Base-by-base conservation (phyloP, 768 basidiomycete species). In the Leccinum subtestaceum region DNA sequence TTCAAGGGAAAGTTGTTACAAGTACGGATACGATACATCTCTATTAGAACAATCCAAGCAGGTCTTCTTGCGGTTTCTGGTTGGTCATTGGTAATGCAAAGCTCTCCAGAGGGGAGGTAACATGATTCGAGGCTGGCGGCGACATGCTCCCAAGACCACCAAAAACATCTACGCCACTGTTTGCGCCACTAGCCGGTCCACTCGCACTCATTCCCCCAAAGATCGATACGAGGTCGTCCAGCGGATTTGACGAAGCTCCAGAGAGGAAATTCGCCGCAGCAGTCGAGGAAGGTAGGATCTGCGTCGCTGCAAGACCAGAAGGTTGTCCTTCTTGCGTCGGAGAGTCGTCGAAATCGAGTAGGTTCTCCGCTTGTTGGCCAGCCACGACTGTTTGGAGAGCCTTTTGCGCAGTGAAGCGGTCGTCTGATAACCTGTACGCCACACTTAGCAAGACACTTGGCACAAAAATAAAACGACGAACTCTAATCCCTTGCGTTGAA, bases 151-250 rank as follows among this genome's bases (percentile, higher is more conserved):
- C 60, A 8, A 65, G 68, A 6, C 67, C 68, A 49, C 67, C 64
- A 25, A 66, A 65, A 8, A 29, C 57, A 53, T 34, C 63, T 7
- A 32, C 31, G 38, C 64, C 21, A 57, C 57, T 38, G 58, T 31
- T 49, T 31, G 59, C 63, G 56, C 59, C 57, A 61, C 65, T 7
- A 31, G 38, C 48, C 17, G 56, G 58, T 11, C 59, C 66, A 31
- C 69, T 69, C 56, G 61, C 76, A 70, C 62, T 77, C 68, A 67
- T 76, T 67, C 73, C 78, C 15, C 92, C 93, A 70, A 97, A 97
- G 64, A 97, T 91, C 8, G 93, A 95, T 23, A 95, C 93, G 11
- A 97, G 81, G 71, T 97, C 94, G 72, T 96, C 94, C 47, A 96
- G 78, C 1, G 95, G 95, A 70, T 97, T 97, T 60, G 82, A 82